Base-by-base conservation (phyloP, 306 rosid species). In the Argentina anserina region DNA sequence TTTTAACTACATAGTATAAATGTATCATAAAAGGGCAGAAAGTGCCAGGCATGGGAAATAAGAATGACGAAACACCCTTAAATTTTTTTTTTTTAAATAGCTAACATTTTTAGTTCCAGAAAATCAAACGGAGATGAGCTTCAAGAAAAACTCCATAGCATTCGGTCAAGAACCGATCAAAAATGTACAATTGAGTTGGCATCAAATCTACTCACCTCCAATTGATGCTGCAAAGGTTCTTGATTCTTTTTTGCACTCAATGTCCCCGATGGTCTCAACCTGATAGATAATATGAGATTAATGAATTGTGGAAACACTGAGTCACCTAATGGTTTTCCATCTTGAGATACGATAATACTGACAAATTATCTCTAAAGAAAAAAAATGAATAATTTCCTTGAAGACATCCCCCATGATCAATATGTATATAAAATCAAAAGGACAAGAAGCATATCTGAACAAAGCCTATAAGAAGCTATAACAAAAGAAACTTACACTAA, bases 401-500 rank as follows among this genome's bases (percentile, higher is more conserved):
- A 34, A 21, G 34, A 11, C 70, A 37, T 40, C 50, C 31, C 9
- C 7, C n/a, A n/a, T n/a, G n/a, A 53, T 4, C 18, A 42, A 42
- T 42, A 42, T 13, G 11, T 7, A 11, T 17, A 47, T 47, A 47
- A 18, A 5, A 47, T 5, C 18, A 21, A 18, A 47, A 5, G n/a
- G n/a, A n/a, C n/a, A n/a, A n/a, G n/a, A n/a, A n/a, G n/a, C n/a
- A n/a, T n/a, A n/a, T n/a, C n/a, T n/a, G n/a, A n/a, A n/a, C n/a
- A n/a, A n/a, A n/a, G n/a, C n/a, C n/a, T n/a, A n/a, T n/a, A n/a
- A n/a, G n/a, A n/a, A n/a, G n/a, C 6, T 42, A 9, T 42, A 10
- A 61, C n/a, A 9, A 25, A 58, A 84, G 13, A 67, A 68, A 73
- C 94, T 78, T 82, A 93, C 98, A 85, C 96, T 81, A 93, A 72